Evolutionary conservation across 2,329 filamentous ascomycete species (phyloP).

Genomic region (Exophiala bonariae): DNA sequence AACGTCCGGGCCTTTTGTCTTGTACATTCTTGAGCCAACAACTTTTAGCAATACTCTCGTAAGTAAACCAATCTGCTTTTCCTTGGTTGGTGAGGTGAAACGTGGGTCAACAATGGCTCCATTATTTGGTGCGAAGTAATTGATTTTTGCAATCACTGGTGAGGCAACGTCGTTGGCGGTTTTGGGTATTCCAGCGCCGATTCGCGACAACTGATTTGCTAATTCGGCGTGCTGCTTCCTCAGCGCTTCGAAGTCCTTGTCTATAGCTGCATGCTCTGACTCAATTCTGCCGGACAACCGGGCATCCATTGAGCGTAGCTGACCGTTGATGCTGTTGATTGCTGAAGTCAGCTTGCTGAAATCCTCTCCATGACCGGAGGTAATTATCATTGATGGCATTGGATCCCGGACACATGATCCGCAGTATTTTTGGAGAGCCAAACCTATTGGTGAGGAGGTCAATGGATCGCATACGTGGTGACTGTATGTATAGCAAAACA

Average conservation of each 20-base stretch:
- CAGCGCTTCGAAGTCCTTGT: constrained; percentile 18
- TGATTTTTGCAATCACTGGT: constrained; percentile 51
- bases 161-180: constrained; percentile 19
- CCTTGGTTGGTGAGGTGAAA: constrained; percentile 60
- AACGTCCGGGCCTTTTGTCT: constrained; percentile 41
- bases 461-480: constrained; percentile 20
- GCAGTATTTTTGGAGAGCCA: constrained; percentile 22
- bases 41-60: constrained; percentile 25
- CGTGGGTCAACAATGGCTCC: constrained; percentile 65
- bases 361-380: constrained; percentile 14
- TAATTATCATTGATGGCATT: constrained; percentile 18
- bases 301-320: constrained; percentile 22
- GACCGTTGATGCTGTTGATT: constrained; percentile 20
- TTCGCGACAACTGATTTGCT: constrained; percentile 14
- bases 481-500: constrained; percentile 23
- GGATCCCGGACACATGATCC: constrained; percentile 18
- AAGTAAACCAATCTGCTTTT: constrained; percentile 28
- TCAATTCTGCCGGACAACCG: constrained; percentile 22
- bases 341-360: constrained; percentile 17
- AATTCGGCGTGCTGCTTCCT: constrained; percentile 22
- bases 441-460: constrained; percentile 17
- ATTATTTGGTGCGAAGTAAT: constrained; percentile 68
- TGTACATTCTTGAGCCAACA: constrained; percentile 16
- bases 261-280: constrained; percentile 10
- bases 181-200: background rate